Percentiles rank a stretch among this genome's conserved stretches.
Conservation (phyloP, 768 basidiomycete species). For the Mycena leptocephala region DNA sequence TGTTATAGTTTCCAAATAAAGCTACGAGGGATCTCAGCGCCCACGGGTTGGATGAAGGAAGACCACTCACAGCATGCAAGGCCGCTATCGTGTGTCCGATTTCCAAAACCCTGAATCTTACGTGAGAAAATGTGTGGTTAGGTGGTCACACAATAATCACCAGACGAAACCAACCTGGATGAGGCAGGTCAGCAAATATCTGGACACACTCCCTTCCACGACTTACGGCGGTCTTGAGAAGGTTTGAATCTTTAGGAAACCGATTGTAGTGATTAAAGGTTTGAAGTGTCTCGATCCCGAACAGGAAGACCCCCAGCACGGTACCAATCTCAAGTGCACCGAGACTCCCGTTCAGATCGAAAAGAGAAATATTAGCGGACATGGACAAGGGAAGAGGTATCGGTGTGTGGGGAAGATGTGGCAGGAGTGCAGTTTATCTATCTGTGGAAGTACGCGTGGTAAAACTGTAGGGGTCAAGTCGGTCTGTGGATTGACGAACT, state of each 20-base stretch:
- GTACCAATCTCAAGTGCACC: slow-evolving; percentile 1
- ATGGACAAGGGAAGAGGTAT: too few relatives aligned
- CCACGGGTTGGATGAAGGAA: neutral
- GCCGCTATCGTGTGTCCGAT: slow-evolving; percentile 6
- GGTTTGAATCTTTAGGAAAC: neutral
- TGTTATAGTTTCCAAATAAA: slow-evolving; percentile 7
- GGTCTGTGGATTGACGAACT: neutral
- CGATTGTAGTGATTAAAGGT: too few relatives aligned
- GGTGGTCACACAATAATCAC: neutral
- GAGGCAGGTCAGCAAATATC: neutral
- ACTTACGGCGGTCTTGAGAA: neutral
- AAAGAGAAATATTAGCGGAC: too few relatives aligned
- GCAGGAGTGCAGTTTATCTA: too few relatives aligned
- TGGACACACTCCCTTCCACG: too few relatives aligned
- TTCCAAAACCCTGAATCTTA: neutral
- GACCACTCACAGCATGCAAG: neutral
- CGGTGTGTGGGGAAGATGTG: too few relatives aligned
- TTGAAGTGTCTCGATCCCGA: too few relatives aligned
- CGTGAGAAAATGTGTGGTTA: neutral
- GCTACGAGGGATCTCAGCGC: neutral
- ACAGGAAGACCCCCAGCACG: neutral
- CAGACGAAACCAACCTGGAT: neutral
- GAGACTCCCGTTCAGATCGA: slow-evolving; percentile 2
- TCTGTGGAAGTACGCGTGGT: neutral
- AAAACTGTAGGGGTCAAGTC: neutral